A percentile compares a stretch with the other conserved stretches of the same genome.
Evolutionary conservation across 495 filamentous ascomycete genomes (phyloP).

Genomic region (Trichocladium uniseriatum): DNA sequence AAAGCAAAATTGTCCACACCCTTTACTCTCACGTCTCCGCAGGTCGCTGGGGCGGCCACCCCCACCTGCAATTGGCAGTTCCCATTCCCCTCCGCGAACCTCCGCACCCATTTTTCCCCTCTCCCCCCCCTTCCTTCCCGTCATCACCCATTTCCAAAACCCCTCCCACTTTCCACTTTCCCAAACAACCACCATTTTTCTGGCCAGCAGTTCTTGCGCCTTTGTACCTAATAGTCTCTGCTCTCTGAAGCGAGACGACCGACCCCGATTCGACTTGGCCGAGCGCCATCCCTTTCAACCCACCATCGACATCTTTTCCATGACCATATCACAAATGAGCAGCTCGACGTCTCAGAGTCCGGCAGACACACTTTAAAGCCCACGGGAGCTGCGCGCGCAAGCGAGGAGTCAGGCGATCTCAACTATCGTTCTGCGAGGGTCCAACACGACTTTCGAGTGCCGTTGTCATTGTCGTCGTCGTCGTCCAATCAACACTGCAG

Average conservation of each 20-base stretch:
- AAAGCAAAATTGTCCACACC: constrained; percentile 22
- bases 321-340: constrained; percentile 53
- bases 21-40: constrained; percentile 6
- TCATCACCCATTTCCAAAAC: constrained; percentile 23
- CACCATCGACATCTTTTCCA: constrained; percentile 31
- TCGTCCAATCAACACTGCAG: constrained; percentile 20
- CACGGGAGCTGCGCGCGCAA: constrained; percentile 44
- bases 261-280: constrained; percentile 16
- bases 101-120: constrained; percentile 28
- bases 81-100: constrained; percentile 14
- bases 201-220: constrained; percentile 3
- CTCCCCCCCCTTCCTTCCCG: constrained; percentile 22
- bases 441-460: constrained; percentile 22
- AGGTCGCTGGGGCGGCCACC: constrained; percentile 11
- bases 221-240: constrained; percentile 19
- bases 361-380: constrained; percentile 53
- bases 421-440: constrained; percentile 42
- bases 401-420: constrained; percentile 42
- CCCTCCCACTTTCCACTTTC: constrained; percentile 21
- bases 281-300: constrained; percentile 18
- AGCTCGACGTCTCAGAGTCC: constrained; percentile 39
- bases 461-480: constrained; percentile 28
- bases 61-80: constrained; percentile 20
- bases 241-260: constrained; percentile 20
- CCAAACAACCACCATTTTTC: constrained; percentile 1